Evolutionary conservation across 2,329 filamentous ascomycete species (phyloP), one percentile per base, ranked within the genome.

Genomic region (Neurospora crassa): DNA sequence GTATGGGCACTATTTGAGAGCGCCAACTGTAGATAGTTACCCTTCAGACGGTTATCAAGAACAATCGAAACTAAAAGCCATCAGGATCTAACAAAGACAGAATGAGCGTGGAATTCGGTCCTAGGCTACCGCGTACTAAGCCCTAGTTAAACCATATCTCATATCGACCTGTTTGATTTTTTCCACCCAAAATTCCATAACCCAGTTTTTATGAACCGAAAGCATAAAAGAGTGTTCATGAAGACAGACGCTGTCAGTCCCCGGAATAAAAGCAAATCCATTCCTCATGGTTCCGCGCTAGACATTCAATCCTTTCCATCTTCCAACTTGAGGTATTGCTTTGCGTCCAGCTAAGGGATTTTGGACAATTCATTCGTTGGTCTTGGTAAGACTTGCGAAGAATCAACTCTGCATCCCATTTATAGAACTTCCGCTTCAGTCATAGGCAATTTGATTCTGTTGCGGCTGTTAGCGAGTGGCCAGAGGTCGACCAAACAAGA

Each of bases 391-490:
- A 75, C 75, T 75, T 73, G 18, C 53, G 29, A 34, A 63, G 53
- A 63, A 34, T 63, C 24, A 37, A 63, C 53, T 29, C 53, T 63
- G 29, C 7, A 63, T 63, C 53, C 53, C 53, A 34, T 63, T 16
- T 18, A 16, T 63, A 29, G 53, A 63, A 29, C 29, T 63, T 63
- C 53, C 53, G 53, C 53, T 63, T 63, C 53, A 34, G 29, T 70
- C 71, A 71, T 73, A 68, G 75, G 75, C 74, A 76, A 71, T 74
- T 45, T 69, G 34, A 24, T 37, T 37, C 24, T 37, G 34, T 20
- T 12, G 43, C 29, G 34, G 18, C 69, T 5, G 24, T 24, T 41
- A 47, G 59, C 14, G 6, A 37, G 40, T 24, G 37, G n/a, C 41
- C 37, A 67, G 40, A 11, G 14, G 14, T 29, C 18, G 53, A 45